Evolutionary conservation across 2,329 filamentous ascomycete genomes (phyloP).

Genomic region (Periconia digitata): DNA sequence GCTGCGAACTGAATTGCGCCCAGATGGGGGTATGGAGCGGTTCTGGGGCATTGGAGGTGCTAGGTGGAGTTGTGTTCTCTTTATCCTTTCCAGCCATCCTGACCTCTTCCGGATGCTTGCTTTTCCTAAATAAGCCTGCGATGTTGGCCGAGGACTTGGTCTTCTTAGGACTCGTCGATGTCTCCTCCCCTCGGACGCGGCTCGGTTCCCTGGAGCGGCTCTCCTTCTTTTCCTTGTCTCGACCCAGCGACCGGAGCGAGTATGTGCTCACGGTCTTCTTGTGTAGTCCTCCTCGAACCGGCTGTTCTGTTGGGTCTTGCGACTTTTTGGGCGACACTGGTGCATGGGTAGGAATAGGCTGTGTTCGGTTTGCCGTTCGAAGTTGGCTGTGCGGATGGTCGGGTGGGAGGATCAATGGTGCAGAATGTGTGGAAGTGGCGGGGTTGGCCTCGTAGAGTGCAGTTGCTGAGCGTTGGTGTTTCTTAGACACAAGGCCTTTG

Average conservation of each 20-base stretch:
- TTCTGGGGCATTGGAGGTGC: conserved; percentile 47
- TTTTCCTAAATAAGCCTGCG: conserved; percentile 71
- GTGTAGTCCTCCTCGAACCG: conserved; percentile 45
- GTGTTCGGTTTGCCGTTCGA: conserved; percentile 27
- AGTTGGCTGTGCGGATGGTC: conserved; percentile 51
- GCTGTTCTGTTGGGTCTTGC: conserved; percentile 34
- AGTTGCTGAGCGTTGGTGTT: conserved; percentile 50
- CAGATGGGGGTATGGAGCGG: conserved; percentile 70
- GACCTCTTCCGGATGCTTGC: conserved; percentile 68
- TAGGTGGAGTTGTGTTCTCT: conserved; percentile 73
- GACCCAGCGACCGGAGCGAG: conserved; percentile 55
- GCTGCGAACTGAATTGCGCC: conserved; percentile 66
- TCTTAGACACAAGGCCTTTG: conserved; percentile 56
- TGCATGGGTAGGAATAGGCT: conserved; percentile 42
- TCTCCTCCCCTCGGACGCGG: conserved; percentile 28
- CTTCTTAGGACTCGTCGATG: conserved; percentile 60
- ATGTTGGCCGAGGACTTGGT: conserved; percentile 82
- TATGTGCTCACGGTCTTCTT: conserved; percentile 59
- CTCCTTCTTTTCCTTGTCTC: conserved; percentile 46
- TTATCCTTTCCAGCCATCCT: conserved; percentile 67
- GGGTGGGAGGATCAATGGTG: conserved; percentile 50
- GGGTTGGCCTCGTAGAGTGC: conserved; percentile 32
- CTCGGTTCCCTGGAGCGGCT: conserved; percentile 34
- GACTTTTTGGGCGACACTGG: conserved; percentile 41
- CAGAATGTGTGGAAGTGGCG: conserved; percentile 21